These are phyloP conservation scores for Canariomyces notabilis DNA, from an alignment of 2,329 filamentous ascomycete species.

Conservation along the genomic window DNA sequence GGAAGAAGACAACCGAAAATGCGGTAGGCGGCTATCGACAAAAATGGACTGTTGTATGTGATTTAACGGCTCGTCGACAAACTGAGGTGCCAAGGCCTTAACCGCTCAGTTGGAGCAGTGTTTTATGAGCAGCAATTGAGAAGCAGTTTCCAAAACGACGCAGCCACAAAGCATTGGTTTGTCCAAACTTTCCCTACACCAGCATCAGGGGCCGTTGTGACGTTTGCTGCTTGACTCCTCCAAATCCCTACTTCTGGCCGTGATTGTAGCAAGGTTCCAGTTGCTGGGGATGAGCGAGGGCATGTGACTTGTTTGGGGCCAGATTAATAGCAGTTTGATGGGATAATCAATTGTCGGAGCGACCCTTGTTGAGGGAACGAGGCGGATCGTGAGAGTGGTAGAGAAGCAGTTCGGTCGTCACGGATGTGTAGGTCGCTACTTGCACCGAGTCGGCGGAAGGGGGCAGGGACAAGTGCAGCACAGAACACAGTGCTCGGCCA, in stretches of 20 bases:
- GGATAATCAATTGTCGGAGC: not conserved
- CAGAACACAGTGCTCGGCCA: not conserved
- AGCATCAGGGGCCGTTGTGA: not conserved
- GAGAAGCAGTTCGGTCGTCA: not conserved
- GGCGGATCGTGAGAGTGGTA: not conserved
- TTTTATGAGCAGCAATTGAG: not conserved
- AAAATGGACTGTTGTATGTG: not conserved
- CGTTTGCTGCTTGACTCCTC: not conserved
- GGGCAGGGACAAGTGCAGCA: too few species aligned
- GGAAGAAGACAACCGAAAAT: not conserved
- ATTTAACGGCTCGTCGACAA: not conserved
- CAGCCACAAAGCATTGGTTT: not conserved
- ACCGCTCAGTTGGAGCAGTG: not conserved
- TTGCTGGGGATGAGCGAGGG: not conserved
- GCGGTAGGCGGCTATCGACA: not conserved
- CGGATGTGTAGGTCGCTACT: not conserved
- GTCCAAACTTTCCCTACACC: not conserved
- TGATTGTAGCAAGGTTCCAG: not conserved
- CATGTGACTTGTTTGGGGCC: constrained; percentile 4
- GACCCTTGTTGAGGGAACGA: not conserved
- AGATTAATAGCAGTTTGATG: not conserved
- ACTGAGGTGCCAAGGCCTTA: not conserved
- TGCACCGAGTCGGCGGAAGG: too few species aligned
- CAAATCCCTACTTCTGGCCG: not conserved
- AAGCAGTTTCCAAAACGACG: not conserved